Conservation (phyloP, 2,329 filamentous ascomycete genomes). For the Phaeosphaeria sp. region DNA sequence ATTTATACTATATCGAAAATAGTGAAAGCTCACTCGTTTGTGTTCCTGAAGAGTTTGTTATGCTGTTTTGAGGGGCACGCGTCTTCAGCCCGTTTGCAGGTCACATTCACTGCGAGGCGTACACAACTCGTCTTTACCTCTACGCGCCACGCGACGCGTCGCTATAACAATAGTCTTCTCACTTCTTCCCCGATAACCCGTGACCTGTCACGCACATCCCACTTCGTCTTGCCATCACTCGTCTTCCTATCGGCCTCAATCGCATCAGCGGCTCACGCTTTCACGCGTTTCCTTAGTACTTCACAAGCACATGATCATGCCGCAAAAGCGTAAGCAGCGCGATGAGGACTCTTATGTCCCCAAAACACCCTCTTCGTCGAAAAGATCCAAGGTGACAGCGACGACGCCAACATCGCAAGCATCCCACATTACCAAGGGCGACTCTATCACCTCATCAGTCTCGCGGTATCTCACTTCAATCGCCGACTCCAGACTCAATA, state of each 20-base stretch:
- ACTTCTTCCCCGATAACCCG: not conserved
- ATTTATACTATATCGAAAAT: too few relatives aligned
- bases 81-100: not conserved
- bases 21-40: not conserved
- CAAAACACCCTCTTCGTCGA: not conserved
- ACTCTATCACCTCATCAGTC: not conserved
- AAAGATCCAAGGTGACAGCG: not conserved
- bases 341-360: not conserved
- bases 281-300: not conserved
- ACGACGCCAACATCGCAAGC: not conserved
- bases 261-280: not conserved
- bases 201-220: not conserved
- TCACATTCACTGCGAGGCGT: not conserved
- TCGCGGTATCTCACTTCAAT: not conserved
- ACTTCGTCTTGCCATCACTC: not conserved
- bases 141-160: not conserved
- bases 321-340: not conserved
- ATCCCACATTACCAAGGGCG: not conserved
- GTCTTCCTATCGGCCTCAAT: not conserved
- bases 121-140: not conserved
- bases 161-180: not conserved
- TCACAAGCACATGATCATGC: not conserved
- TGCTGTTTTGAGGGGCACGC: not conserved
- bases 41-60: too few relatives aligned
- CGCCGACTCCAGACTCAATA: not conserved